A percentile compares a stretch with the other conserved stretches of the same genome.
Evolutionary conservation across 2,329 filamentous ascomycete genomes (phyloP).

Genomic region (Fusarium kyushuense): DNA sequence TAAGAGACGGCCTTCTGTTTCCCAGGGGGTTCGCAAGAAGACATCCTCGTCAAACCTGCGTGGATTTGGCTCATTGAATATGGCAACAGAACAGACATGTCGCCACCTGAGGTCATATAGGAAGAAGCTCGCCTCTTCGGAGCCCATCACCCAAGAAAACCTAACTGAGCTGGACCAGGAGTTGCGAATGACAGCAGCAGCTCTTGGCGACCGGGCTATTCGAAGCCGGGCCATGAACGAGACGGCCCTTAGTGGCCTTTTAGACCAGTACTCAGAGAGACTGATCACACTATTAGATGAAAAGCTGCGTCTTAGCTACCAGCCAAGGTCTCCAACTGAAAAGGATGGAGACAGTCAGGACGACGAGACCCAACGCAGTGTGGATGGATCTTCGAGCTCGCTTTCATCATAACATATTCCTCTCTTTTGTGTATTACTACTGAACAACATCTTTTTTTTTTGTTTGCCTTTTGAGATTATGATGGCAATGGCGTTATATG

Average conservation of each 20-base stretch:
- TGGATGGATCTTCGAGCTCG: conserved; percentile 52
- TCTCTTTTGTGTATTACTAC: conserved; percentile 8
- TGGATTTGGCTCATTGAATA: conserved; percentile 68
- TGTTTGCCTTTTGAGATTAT: conserved; percentile 12
- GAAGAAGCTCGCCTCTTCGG: conserved; percentile 70
- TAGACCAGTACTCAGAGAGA: conserved; percentile 81
- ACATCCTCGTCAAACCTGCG: conserved; percentile 61
- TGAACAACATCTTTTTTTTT: conserved; percentile 14
- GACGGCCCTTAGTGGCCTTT: conserved; percentile 69
- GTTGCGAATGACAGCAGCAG: conserved; percentile 71
- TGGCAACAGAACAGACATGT: conserved; percentile 73
- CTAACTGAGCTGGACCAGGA: conserved; percentile 75
- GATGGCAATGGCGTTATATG: conserved; percentile 39
- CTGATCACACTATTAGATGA: conserved; percentile 79
- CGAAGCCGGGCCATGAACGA: conserved; percentile 68
- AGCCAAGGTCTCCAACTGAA: conserved; percentile 47
- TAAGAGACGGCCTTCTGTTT: conserved; percentile 66
- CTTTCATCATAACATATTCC: conserved; percentile 49
- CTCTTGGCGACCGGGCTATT: conserved; percentile 68
- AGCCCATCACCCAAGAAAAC: conserved; percentile 67
- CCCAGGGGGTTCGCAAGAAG: conserved; percentile 64
- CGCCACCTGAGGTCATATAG: conserved; percentile 72
- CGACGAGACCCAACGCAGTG: conserved; percentile 48
- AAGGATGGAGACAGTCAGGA: conserved; percentile 47
- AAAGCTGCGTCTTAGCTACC: conserved; percentile 68